Evolutionary conservation across 2,329 filamentous ascomycete genomes (phyloP).

Genomic region (Ceratocystis variospora): DNA sequence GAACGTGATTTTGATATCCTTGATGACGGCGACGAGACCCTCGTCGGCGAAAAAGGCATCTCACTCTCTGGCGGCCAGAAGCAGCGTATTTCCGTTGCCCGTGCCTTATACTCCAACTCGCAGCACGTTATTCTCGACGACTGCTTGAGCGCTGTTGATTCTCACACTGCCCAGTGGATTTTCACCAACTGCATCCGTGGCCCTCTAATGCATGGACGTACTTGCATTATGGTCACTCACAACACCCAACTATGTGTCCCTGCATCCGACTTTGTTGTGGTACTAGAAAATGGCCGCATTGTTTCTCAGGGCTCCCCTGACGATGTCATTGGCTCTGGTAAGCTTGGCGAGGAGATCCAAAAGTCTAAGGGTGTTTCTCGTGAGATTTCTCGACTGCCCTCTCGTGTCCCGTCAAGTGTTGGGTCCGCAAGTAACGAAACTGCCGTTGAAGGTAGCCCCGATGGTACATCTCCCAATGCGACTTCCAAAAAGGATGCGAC

Average conservation of each 20-base stretch:
- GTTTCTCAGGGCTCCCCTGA: conserved; percentile 60
- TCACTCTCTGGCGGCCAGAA: conserved; percentile 94
- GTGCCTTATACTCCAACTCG: conserved; percentile 91
- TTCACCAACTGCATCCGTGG: conserved; percentile 87
- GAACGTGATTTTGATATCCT: conserved; percentile 86
- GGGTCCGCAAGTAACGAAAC: conserved; percentile 48
- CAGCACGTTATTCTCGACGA: conserved; percentile 85
- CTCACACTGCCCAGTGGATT: conserved; percentile 95
- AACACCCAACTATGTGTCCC: conserved; percentile 83
- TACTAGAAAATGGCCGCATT: conserved; percentile 77
- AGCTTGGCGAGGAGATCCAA: conserved; percentile 70
- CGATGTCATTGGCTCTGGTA: conserved; percentile 73
- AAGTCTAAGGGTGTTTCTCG: conserved; percentile 59
- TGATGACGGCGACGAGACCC: conserved; percentile 78
- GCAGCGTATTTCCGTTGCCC: conserved; percentile 90
- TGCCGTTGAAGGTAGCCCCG: conserved; percentile 32
- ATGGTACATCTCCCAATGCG: conserved; percentile 35
- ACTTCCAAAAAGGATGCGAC: conserved; percentile 36
- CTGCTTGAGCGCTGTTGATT: conserved; percentile 90
- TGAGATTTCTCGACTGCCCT: conserved; percentile 58
- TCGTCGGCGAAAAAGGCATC: conserved; percentile 95
- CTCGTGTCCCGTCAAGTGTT: conserved; percentile 62
- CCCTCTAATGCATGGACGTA: conserved; percentile 73
- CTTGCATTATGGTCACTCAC: conserved; percentile 91
- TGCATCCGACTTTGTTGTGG: conserved; percentile 63